Base-by-base conservation (phyloP, 306 rosid species). In the Luffa aegyptiaca region DNA sequence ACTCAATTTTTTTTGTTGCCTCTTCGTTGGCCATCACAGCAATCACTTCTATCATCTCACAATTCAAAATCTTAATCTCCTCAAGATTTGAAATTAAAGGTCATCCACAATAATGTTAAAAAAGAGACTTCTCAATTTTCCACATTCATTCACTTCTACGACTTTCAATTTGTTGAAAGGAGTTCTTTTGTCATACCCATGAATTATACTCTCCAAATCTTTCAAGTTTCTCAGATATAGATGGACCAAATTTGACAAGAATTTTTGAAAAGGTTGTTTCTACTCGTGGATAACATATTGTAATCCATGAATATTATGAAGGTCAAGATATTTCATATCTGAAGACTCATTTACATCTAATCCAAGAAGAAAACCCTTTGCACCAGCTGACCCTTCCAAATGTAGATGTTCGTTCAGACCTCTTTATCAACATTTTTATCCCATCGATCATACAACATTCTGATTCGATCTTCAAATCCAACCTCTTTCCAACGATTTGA, bases 381-480 rank as follows among this genome's bases (percentile, higher is more conserved):
- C 17, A 62, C 68, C 41, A 11, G 33, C 0, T 33, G 68, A 62
- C 10, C 68, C 68, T 70, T 8, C 78, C 39, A 76, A 53, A 21
- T 31, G 48, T 36, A 82, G 37, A 13, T 17, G 16, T 76, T 82
- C 78, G 16, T 76, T 82, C 78, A 66, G 74, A 55, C 13, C 21
- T 73, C 74, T 75, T 46, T 48, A 74, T 10, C 74, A 81, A 12
- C 41, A 31, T 33, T 1, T 62, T 33, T 33, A 62, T 62, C 18
- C 18, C 6, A 4, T 62, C 36, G 12, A 11, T 35, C 3, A 31
- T 10, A 0, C 6, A 5, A 26, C 0, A 26, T 26, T 5, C 3
- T 62, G 36, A 57, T 74, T 39, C 70, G 45, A 6, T 66, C 44
- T 55, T 66, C 64, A 44, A 52, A 51, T 11, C 37, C 12, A 37